These are phyloP conservation scores for Lachancea sp. DNA, from an alignment of 805 yeast genomes.

Conservation along the genomic window DNA sequence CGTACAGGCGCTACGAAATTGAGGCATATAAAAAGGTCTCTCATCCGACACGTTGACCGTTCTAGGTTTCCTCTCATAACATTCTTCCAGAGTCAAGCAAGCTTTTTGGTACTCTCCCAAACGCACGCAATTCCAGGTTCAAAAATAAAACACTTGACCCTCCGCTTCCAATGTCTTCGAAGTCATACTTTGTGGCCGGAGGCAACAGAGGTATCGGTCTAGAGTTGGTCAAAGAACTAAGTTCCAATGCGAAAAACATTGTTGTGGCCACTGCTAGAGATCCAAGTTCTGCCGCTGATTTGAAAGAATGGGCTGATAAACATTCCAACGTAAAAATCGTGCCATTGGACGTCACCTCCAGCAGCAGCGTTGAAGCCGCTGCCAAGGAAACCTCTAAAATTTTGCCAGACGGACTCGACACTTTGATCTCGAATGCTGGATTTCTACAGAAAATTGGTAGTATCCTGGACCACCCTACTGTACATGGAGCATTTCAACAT, in stretches of 20 bases:
- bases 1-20: no score
- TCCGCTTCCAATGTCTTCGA: neutral
- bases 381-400: conserved; percentile 11
- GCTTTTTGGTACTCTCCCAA: no score
- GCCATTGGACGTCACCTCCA: conserved; percentile 17
- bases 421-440: conserved; percentile 31
- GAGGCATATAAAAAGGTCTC: no score
- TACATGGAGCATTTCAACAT: conserved; percentile 11
- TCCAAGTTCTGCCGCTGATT: conserved; percentile 14
- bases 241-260: conserved; percentile 6
- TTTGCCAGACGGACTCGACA: conserved; percentile 24
- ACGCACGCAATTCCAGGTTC: no score
- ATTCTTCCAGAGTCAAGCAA: no score
- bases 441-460: conserved; percentile 18
- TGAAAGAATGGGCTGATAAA: conserved; percentile 13
- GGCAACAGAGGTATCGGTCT: conserved; percentile 36
- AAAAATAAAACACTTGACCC: no score
- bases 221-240: conserved; percentile 24
- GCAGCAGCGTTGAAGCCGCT: conserved; percentile 17
- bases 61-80: no score
- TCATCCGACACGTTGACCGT: no score
- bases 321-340: conserved; percentile 17
- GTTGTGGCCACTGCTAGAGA: conserved; percentile 21
- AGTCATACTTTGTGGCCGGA: conserved; percentile 32
- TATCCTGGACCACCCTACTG: conserved; percentile 11